Conservation (phyloP, 179 eudicot species). For the Heliamphora pulchella region DNA sequence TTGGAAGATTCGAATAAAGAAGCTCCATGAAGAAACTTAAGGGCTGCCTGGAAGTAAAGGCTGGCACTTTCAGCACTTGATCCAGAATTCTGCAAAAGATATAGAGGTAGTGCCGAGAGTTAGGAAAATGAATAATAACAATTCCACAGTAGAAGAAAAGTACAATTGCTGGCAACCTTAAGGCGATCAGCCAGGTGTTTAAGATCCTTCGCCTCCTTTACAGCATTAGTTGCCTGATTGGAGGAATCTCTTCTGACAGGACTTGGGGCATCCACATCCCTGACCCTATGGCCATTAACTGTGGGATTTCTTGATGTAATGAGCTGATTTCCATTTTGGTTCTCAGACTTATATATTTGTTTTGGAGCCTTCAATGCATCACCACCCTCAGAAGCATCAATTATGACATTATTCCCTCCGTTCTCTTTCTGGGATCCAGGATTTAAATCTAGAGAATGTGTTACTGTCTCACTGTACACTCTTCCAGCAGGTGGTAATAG, state of each 20-base stretch:
- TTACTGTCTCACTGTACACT: constrained; percentile 32
- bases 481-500: constrained; percentile 43
- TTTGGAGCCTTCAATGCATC: constrained; percentile 39
- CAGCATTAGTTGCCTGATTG: constrained; percentile 61
- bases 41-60: constrained; percentile 75
- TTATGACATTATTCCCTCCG: constrained; percentile 23
- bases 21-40: constrained; percentile 91
- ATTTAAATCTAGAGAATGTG: constrained; percentile 17
- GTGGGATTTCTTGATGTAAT: constrained; percentile 36
- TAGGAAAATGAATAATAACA: constrained; percentile 11
- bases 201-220: constrained; percentile 81
- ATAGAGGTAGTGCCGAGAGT: constrained; percentile 17
- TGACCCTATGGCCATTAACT: constrained; percentile 44
- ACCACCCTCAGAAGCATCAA: constrained; percentile 33
- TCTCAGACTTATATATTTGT: constrained; percentile 40
- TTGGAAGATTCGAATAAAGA: constrained; percentile 65
- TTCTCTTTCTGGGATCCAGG: constrained; percentile 33
- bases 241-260: constrained; percentile 70
- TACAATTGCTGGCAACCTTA: constrained; percentile 45
- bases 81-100: constrained; percentile 52
- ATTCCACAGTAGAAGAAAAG: constrained; percentile 7
- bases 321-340: constrained; percentile 39
- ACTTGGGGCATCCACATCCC: constrained; percentile 61
- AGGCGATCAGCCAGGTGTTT: constrained; percentile 93
- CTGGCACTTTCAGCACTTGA: constrained; percentile 53